Evolutionary conservation across 495 filamentous ascomycete species (phyloP).

Genomic region (Penicillium bialowiezense): DNA sequence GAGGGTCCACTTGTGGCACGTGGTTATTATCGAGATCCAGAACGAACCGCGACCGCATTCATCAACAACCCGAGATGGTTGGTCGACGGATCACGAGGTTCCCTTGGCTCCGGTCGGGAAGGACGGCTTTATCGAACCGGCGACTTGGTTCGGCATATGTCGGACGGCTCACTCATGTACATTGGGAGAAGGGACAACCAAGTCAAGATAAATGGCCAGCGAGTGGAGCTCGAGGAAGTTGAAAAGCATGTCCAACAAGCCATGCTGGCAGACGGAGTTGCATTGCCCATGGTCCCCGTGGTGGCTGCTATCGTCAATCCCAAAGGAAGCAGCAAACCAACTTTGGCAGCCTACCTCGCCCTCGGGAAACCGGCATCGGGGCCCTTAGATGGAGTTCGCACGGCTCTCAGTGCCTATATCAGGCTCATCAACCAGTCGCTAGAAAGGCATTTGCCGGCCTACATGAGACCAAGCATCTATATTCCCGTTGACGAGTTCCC

Average conservation of each 20-base stretch:
- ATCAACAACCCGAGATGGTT: slow-evolving; percentile 17
- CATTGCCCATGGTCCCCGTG: too few relatives aligned
- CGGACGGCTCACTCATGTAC: slow-evolving; percentile 15
- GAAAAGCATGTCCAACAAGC: slow-evolving; percentile 13
- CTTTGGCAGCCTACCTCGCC: too few relatives aligned
- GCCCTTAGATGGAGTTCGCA: too few relatives aligned
- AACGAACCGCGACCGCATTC: slow-evolving; percentile 43
- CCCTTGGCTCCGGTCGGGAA: background rate
- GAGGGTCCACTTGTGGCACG: slow-evolving; percentile 50
- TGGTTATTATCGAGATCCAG: slow-evolving; percentile 48
- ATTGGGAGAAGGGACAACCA: slow-evolving; percentile 34
- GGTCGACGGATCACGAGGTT: background rate
- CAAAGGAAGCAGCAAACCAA: too few relatives aligned
- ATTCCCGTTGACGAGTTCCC: too few relatives aligned
- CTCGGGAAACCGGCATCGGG: too few relatives aligned
- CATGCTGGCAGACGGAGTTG: too few relatives aligned
- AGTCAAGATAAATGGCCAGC: slow-evolving; percentile 39
- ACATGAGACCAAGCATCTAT: too few relatives aligned
- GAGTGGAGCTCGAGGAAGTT: slow-evolving; percentile 42
- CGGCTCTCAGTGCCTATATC: too few relatives aligned
- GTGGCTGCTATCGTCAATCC: too few relatives aligned
- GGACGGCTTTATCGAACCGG: slow-evolving; percentile 30
- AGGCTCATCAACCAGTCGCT: too few relatives aligned
- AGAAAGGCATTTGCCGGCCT: too few relatives aligned
- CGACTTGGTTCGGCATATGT: slow-evolving; percentile 21